phyloP scores from a whole-genome alignment of 495 filamentous ascomycete species.

The Aspergillus cavernicola region DNA sequence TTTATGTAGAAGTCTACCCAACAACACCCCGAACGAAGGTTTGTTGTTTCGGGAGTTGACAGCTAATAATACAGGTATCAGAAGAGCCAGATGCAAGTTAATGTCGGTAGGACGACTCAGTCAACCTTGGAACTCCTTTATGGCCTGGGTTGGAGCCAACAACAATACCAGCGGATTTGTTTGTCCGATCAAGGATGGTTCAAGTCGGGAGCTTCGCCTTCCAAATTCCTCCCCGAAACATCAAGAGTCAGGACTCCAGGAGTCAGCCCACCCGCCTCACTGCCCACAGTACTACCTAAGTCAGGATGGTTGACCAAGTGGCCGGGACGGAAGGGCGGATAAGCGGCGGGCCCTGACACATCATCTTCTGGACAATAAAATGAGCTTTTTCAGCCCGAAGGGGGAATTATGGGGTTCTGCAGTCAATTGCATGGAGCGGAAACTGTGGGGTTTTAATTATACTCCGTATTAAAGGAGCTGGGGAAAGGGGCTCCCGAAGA shows the following conservation, averaged over 20 bases:
- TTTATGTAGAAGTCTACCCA: background rate
- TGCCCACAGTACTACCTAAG: too few relatives aligned
- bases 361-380: background rate
- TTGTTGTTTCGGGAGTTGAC: background rate
- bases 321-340: slow-evolving; percentile 17
- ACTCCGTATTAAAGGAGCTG: background rate
- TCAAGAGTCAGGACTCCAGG: background rate
- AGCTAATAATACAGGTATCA: slow-evolving; percentile 4
- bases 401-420: background rate
- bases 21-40: background rate
- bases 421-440: background rate
- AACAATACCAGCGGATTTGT: slow-evolving; percentile 4
- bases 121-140: slow-evolving; percentile 4
- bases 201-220: background rate
- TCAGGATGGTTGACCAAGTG: slow-evolving; percentile 1
- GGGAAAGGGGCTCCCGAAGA: slow-evolving; percentile 5
- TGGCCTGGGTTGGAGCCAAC: slow-evolving; percentile 9
- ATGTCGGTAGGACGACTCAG: background rate
- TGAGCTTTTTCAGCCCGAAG: background rate
- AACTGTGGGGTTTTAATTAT: slow-evolving; percentile 14
- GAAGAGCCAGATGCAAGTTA: background rate
- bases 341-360: background rate
- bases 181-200: too few relatives aligned
- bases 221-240: background rate
- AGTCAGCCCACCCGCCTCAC: background rate